Evolutionary conservation across 2,329 filamentous ascomycete genomes (phyloP).

Genomic region (Pseudovirgaria hyperparasitica): DNA sequence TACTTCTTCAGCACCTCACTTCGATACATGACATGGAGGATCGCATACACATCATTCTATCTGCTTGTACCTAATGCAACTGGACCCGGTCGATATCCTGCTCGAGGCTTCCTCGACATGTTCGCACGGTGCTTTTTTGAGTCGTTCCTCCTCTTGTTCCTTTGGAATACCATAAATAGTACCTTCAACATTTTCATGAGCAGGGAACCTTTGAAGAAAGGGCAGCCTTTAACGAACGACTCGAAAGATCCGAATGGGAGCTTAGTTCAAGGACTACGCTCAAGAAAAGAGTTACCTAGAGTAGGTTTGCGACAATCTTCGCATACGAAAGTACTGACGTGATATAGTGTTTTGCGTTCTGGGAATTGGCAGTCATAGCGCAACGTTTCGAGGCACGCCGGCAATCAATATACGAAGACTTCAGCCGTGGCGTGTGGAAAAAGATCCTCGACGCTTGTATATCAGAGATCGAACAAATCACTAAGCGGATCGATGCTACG

Average conservation of each 20-base stretch:
- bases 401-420: conserved; percentile 73
- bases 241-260: conserved; percentile 89
- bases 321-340: conserved; percentile 5
- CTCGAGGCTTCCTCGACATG: conserved; percentile 41
- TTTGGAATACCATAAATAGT: conserved; percentile 68
- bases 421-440: conserved; percentile 73
- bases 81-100: conserved; percentile 58
- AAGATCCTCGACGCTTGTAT: conserved; percentile 63
- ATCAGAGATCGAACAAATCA: conserved; percentile 54
- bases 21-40: conserved; percentile 8
- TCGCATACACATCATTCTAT: no score
- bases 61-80: conserved; percentile 17
- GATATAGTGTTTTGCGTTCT: conserved; percentile 65
- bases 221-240: conserved; percentile 68
- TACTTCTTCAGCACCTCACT: conserved; percentile 26
- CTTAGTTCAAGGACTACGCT: conserved; percentile 68
- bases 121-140: conserved; percentile 39
- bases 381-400: conserved; percentile 62
- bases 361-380: conserved; percentile 76
- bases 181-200: conserved; percentile 72
- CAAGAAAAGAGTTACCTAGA: conserved; percentile 66
- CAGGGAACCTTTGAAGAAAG: conserved; percentile 71
- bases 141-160: conserved; percentile 51
- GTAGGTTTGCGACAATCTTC: conserved; percentile 30
- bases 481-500: conserved; percentile 48